phyloP scores from a whole-genome alignment of 2,329 filamentous ascomycete species.

The Coniochaeta sp. region DNA sequence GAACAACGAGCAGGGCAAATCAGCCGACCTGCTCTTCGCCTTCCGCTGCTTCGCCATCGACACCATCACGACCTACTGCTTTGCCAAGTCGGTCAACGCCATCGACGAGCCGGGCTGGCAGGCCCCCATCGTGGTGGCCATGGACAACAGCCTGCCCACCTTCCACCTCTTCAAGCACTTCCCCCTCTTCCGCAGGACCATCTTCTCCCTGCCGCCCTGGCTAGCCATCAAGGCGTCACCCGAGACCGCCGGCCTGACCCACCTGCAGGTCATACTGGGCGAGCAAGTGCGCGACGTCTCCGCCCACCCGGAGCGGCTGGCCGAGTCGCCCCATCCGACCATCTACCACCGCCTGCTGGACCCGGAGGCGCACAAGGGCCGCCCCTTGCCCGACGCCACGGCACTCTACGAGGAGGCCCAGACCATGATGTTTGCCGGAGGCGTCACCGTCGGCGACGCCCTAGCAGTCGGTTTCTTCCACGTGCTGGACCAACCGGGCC shows the following conservation, averaged over 20 bases:
- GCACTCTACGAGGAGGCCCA: constrained; percentile 34
- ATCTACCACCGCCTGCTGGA: constrained; percentile 26
- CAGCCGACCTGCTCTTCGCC: constrained; percentile 21
- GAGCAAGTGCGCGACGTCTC: constrained; percentile 10
- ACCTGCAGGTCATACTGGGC: constrained; percentile 3
- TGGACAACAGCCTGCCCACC: constrained; percentile 25
- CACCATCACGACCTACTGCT: constrained; percentile 30
- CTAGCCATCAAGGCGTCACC: constrained; percentile 13
- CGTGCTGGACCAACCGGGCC: constrained; percentile 24
- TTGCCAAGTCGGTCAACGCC: constrained; percentile 28
- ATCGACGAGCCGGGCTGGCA: constrained; percentile 28
- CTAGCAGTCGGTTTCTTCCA: constrained; percentile 31
- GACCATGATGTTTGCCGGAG: constrained; percentile 36
- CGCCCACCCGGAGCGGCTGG: constrained; percentile 8
- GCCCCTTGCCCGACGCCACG: constrained; percentile 10
- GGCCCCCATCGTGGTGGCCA: constrained; percentile 30
- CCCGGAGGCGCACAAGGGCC: constrained; percentile 17
- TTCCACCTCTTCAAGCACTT: constrained; percentile 32
- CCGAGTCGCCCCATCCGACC: constrained; percentile 19
- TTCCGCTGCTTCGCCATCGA: constrained; percentile 28
- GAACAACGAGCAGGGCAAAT: constrained; percentile 14
- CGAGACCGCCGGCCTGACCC: constrained; percentile 3
- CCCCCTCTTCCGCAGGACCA: constrained; percentile 2
- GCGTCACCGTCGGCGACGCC: constrained; percentile 33
- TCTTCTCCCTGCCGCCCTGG: constrained; percentile 15